These are phyloP conservation scores for Talaromyces sp. DNA, from an alignment of 2,329 filamentous ascomycete genomes.

Conservation along the genomic window DNA sequence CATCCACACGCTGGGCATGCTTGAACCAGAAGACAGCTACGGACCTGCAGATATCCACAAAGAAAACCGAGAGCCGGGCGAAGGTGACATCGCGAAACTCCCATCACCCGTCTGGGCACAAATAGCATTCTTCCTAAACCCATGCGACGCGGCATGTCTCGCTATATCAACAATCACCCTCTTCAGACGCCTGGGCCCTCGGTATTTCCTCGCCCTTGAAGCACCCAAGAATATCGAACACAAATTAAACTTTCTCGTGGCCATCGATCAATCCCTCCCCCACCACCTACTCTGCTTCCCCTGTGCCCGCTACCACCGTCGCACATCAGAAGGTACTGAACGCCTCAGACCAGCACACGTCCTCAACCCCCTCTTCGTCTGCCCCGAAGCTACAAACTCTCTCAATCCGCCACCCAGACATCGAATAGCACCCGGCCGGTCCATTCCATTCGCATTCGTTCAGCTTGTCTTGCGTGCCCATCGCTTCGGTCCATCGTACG, in stretches of 20 bases:
- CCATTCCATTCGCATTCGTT: conserved; percentile 61
- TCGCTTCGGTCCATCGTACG: conserved; percentile 52
- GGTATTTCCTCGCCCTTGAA: conserved; percentile 44
- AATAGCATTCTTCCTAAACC: conserved; percentile 47
- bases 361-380: conserved; percentile 60
- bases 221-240: conserved; percentile 48
- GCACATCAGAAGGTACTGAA: conserved; percentile 57
- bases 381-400: conserved; percentile 56
- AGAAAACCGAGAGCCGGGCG: conserved; percentile 36
- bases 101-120: conserved; percentile 50
- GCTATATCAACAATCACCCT: conserved; percentile 54
- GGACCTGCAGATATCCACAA: conserved; percentile 15
- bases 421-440: conserved; percentile 57
- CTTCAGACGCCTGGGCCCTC: conserved; percentile 44
- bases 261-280: conserved; percentile 56
- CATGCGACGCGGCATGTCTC: conserved; percentile 53
- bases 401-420: conserved; percentile 52
- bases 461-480: conserved; percentile 58
- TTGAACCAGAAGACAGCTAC: conserved; percentile 31
- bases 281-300: conserved; percentile 62
- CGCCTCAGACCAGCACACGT: conserved; percentile 56
- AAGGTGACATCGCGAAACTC: conserved; percentile 50
- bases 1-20: conserved; percentile 38
- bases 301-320: conserved; percentile 59
- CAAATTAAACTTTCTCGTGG: conserved; percentile 55